Evolutionary conservation across 2,329 filamentous ascomycete genomes (phyloP).

Genomic region (Periconia digitata): DNA sequence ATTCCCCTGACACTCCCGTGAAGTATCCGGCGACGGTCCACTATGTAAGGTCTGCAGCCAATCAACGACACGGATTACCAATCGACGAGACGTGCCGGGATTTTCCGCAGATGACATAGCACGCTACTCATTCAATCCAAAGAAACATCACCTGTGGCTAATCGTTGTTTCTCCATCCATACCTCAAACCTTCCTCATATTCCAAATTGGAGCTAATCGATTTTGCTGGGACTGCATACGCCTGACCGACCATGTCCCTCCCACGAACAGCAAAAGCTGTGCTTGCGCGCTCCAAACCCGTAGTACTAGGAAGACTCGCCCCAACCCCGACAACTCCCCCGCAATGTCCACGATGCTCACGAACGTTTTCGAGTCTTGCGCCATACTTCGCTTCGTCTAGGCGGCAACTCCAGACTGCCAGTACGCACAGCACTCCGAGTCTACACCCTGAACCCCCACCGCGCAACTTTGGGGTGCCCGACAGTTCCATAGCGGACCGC

Average conservation of each 20-base stretch:
- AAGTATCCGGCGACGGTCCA: slow-evolving; percentile 12
- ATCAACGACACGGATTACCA: slow-evolving; percentile 20
- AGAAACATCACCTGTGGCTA: slow-evolving; percentile 18
- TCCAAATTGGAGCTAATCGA: slow-evolving; percentile 1
- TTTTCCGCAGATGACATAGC: slow-evolving; percentile 30
- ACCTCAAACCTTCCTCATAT: slow-evolving; percentile 3
- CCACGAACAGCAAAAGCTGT: slow-evolving; percentile 22
- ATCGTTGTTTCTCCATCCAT: slow-evolving; percentile 3
- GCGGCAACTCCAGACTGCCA: slow-evolving; percentile 62
- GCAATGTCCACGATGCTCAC: slow-evolving; percentile 49
- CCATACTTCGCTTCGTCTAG: slow-evolving; percentile 39
- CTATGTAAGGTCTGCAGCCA: slow-evolving; percentile 8
- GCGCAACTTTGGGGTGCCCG: slow-evolving; percentile 59
- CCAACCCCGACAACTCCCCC: slow-evolving; percentile 24
- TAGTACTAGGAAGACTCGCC: slow-evolving; percentile 29
- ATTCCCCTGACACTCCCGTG: too few species aligned
- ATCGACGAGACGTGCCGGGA: slow-evolving; percentile 19
- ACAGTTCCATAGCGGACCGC: slow-evolving; percentile 62
- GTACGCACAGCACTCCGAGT: slow-evolving; percentile 63
- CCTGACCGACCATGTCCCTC: slow-evolving; percentile 33
- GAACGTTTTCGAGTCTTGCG: slow-evolving; percentile 47
- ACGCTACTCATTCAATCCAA: slow-evolving; percentile 17
- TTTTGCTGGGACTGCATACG: neutral
- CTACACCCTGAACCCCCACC: slow-evolving; percentile 60
- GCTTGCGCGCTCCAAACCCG: slow-evolving; percentile 26